Base-by-base conservation (phyloP, 1,284 basidiomycete genomes). In the Ceratobasidium sp. region DNA sequence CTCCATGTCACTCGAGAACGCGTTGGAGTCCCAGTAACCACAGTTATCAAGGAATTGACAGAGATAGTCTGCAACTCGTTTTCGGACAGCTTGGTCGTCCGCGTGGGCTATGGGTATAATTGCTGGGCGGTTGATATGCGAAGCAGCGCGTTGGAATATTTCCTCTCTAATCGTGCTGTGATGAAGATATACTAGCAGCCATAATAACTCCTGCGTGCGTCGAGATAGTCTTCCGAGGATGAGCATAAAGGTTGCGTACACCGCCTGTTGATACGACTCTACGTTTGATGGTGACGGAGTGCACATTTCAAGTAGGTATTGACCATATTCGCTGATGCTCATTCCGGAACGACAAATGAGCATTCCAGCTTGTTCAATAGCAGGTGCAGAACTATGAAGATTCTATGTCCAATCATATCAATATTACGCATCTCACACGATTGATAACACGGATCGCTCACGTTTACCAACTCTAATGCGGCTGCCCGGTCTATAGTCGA, bases 281-380 rank as follows among this genome's bases (percentile, higher is more conserved):
- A 39, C 57, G 14, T 61, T 46, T n/a, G 23, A 10, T 16, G 43
- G 26, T 34, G 36, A 5, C 23, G 23, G 28, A 16, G 14, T 50
- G 61, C 50, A 64, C 26, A 12, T 26, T 23, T 59, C 60, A 6
- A 72, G 60, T 1, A n/a, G n/a, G 53, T 16, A 8, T 8, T 28
- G 16, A 21, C 30, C 6, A 9, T 45, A 6, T 43, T 32, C 10
- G 12, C 30, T 18, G 16, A 67, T n/a, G 14, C 12, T 36, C n/a
- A 4, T 21, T 21, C n/a, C 5, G 36, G 32, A 23, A 10, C 26
- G 46, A 18, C 39, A 36, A 36, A 52, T 62, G 36, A 52, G 64
- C 18, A 23, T 23, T 1, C 71, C 59, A 21, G 71, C 71, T 8
- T 72, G 71, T 10, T 65, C 61, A 1, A 72, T 61, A 1, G 71